Conservation (phyloP, 2,329 filamentous ascomycete species). For the Clonostachys sp. region DNA sequence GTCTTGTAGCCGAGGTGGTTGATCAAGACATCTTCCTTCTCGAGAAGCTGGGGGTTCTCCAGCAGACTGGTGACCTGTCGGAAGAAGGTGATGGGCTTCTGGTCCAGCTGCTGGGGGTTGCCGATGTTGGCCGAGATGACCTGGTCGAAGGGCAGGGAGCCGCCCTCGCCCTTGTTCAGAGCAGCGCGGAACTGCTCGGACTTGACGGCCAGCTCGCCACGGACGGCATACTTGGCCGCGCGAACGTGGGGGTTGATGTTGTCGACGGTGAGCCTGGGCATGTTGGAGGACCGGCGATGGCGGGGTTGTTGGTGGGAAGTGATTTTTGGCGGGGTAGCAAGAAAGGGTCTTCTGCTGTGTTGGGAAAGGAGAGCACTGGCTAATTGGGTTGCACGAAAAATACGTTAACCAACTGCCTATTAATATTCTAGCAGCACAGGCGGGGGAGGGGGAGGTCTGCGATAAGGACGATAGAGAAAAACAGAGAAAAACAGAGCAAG, state of each 20-base stretch:
- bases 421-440: too few relatives aligned
- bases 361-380: too few relatives aligned
- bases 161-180: conserved; percentile 53
- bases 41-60: conserved; percentile 81
- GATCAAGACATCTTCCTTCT: conserved; percentile 76
- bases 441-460: too few relatives aligned
- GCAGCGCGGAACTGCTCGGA: conserved; percentile 84
- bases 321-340: too few relatives aligned
- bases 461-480: too few relatives aligned
- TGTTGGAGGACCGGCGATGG: conserved; percentile 15
- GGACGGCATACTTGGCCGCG: conserved; percentile 90
- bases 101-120: conserved; percentile 97
- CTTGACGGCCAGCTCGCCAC: conserved; percentile 90
- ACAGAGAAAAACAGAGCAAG: too few relatives aligned
- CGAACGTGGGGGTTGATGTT: conserved; percentile 92
- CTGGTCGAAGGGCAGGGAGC: conserved; percentile 73
- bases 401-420: too few relatives aligned
- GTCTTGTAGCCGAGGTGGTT: conserved; percentile 78
- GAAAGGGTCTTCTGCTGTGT: too few relatives aligned
- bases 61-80: conserved; percentile 89
- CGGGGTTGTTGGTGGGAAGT: too few relatives aligned
- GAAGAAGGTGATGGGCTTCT: conserved; percentile 99
- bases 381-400: too few relatives aligned
- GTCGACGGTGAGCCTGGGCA: conserved; percentile 59
- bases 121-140: conserved; percentile 98